phyloP scores from a whole-genome alignment of 2,329 filamentous ascomycete genomes.

The Macrophomina pseudophaseolina region DNA sequence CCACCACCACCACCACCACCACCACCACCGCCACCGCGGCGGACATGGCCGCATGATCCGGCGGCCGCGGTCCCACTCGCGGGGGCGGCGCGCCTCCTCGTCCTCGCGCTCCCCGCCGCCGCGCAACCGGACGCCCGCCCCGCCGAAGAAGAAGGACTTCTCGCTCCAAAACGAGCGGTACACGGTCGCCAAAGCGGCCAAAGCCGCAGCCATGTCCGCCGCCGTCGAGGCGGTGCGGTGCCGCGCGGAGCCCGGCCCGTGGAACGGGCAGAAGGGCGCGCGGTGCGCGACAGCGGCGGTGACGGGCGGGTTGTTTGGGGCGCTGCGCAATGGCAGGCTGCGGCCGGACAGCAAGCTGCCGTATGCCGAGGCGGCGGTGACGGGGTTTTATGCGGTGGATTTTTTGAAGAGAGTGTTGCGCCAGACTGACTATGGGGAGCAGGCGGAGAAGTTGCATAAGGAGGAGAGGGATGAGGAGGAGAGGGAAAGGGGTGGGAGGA shows the following conservation, averaged over 20 bases:
- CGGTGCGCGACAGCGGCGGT: not conserved
- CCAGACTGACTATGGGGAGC: not conserved
- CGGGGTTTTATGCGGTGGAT: not conserved
- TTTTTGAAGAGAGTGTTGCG: not conserved
- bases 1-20: too few species aligned
- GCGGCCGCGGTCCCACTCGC: not conserved
- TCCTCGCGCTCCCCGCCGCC: not conserved
- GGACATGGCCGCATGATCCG: not conserved
- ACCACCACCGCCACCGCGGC: too few species aligned
- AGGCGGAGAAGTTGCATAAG: not conserved
- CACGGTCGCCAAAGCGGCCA: not conserved
- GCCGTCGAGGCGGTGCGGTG: not conserved
- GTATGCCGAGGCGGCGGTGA: not conserved
- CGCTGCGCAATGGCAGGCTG: not conserved
- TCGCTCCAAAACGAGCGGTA: not conserved
- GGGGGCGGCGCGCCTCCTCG: not conserved
- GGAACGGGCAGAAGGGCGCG: constrained; percentile 3
- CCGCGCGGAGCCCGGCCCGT: not conserved
- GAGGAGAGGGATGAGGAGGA: not conserved
- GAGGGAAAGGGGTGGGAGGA: not conserved
- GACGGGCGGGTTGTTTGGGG: not conserved
- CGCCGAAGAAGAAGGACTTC: not conserved
- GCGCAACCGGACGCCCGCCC: not conserved
- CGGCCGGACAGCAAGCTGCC: not conserved
- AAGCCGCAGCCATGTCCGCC: not conserved